Conservation (phyloP, 345 rosid genomes). For the Murraya paniculata region DNA sequence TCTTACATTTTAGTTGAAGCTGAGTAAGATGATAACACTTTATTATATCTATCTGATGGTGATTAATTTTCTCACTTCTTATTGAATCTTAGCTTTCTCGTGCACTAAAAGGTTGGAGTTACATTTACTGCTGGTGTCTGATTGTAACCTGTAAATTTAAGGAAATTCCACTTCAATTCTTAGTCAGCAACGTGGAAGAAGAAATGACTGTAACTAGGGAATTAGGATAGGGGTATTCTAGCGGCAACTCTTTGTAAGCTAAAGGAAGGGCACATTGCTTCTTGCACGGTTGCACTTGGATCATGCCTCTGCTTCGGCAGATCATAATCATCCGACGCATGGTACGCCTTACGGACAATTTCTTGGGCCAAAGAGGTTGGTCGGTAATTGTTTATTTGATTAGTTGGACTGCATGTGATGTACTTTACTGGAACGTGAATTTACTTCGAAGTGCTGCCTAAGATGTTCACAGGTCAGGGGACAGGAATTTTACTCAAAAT, state of each 20-base stretch:
- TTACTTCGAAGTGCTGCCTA: neutral
- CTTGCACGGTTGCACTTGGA: neutral
- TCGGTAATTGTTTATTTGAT: neutral
- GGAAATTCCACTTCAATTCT: conserved; percentile 1
- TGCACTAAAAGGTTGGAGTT: neutral
- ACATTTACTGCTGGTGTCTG: neutral
- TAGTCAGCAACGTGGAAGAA: neutral
- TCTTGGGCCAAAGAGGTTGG: neutral
- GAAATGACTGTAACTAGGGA: neutral
- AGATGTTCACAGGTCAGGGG: neutral
- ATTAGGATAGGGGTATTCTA: neutral
- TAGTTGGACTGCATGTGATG: neutral
- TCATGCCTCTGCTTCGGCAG: neutral
- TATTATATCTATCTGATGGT: neutral
- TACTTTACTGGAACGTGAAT: neutral
- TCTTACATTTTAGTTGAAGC: conserved; percentile 8
- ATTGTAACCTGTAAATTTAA: conserved; percentile 1
- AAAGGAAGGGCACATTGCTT: neutral
- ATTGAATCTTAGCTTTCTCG: neutral
- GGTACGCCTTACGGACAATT: neutral
- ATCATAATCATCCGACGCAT: neutral
- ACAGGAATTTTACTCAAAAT: neutral
- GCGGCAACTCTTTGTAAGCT: neutral
- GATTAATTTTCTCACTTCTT: neutral
- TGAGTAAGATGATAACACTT: neutral